These are phyloP conservation scores for Phytophthora tentaculata DNA, from an alignment of 352 stramenopile genomes.

Conservation along the genomic window DNA sequence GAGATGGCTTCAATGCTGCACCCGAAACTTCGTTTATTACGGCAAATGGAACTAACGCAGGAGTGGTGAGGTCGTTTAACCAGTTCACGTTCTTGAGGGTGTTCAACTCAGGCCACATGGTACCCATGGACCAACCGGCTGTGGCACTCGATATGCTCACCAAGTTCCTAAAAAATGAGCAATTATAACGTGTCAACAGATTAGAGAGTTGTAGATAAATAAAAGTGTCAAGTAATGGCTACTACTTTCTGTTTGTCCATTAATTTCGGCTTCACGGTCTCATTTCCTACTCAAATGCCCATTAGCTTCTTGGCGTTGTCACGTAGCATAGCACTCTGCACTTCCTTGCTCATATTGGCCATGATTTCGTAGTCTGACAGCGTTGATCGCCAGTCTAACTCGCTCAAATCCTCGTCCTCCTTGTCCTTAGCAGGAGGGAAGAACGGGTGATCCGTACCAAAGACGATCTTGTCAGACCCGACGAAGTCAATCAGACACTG, in stretches of 20 bases:
- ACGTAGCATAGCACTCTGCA: constrained; percentile 48
- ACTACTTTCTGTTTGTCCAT: too few species aligned
- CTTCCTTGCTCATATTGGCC: constrained; percentile 39
- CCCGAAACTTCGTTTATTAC: constrained; percentile 34
- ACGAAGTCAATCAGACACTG: constrained; percentile 66
- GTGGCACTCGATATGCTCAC: constrained; percentile 65
- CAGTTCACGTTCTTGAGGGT: constrained; percentile 60
- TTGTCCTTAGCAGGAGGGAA: constrained; percentile 47
- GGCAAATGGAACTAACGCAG: constrained; percentile 15
- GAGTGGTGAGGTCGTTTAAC: constrained; percentile 40
- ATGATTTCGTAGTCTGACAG: constrained; percentile 59
- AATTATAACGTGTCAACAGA: too few species aligned
- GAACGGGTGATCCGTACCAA: constrained; percentile 72
- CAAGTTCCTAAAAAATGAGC: constrained; percentile 57
- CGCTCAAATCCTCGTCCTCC: constrained; percentile 28
- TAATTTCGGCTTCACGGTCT: too few species aligned
- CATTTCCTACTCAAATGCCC: constrained; percentile 10
- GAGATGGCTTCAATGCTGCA: constrained; percentile 77
- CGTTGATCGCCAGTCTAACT: constrained; percentile 48
- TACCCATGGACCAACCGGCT: constrained; percentile 55
- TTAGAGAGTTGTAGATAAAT: too few species aligned
- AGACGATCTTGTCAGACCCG: constrained; percentile 59
- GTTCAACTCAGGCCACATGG: constrained; percentile 65
- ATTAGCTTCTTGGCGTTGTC: constrained; percentile 49
- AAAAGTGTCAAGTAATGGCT: too few species aligned